These are phyloP conservation scores for Phymatotrichopsis omnivora DNA, from an alignment of 2,329 filamentous ascomycete species.

Conservation along the genomic window DNA sequence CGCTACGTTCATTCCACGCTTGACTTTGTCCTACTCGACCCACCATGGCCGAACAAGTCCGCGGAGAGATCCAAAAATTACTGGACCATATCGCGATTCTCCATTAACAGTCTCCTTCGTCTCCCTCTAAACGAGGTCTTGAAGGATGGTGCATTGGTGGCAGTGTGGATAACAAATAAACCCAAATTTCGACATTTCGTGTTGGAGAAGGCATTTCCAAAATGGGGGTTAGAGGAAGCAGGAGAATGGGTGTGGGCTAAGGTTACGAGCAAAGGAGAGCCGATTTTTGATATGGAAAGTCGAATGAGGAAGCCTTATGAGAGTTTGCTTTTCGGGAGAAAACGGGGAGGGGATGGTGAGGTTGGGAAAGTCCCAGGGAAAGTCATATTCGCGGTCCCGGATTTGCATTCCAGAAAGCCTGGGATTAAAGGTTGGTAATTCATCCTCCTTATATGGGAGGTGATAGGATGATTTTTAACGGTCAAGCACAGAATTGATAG, in stretches of 20 bases:
- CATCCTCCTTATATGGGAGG: not conserved
- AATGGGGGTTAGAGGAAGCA: slow-evolving; percentile 55
- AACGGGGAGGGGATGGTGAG: slow-evolving; percentile 15
- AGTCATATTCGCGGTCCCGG: slow-evolving; percentile 59
- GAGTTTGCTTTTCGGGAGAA: slow-evolving; percentile 51
- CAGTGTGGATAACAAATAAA: slow-evolving; percentile 71
- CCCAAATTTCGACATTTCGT: slow-evolving; percentile 44
- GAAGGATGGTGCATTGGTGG: slow-evolving; percentile 48
- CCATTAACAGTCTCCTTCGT: slow-evolving; percentile 43
- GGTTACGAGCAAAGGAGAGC: slow-evolving; percentile 53
- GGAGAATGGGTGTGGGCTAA: slow-evolving; percentile 77
- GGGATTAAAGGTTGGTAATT: slow-evolving; percentile 48
- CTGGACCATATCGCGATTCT: slow-evolving; percentile 36
- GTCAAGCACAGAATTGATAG: slow-evolving; percentile 38
- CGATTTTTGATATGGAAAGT: slow-evolving; percentile 51
- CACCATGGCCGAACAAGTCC: slow-evolving; percentile 73
- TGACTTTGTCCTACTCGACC: slow-evolving; percentile 60
- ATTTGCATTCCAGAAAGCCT: slow-evolving; percentile 70
- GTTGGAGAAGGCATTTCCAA: slow-evolving; percentile 52
- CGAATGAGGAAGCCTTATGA: slow-evolving; percentile 69
- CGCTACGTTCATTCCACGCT: no score
- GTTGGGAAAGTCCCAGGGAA: slow-evolving; percentile 38
- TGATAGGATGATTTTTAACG: not conserved
- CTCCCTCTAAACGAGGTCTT: slow-evolving; percentile 51
- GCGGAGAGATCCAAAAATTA: slow-evolving; percentile 47